Percentiles rank a stretch among this genome's conserved stretches.
These are phyloP conservation scores for Iris pallida DNA, from an alignment of 116 monocot genomes.

Conservation along the genomic window DNA sequence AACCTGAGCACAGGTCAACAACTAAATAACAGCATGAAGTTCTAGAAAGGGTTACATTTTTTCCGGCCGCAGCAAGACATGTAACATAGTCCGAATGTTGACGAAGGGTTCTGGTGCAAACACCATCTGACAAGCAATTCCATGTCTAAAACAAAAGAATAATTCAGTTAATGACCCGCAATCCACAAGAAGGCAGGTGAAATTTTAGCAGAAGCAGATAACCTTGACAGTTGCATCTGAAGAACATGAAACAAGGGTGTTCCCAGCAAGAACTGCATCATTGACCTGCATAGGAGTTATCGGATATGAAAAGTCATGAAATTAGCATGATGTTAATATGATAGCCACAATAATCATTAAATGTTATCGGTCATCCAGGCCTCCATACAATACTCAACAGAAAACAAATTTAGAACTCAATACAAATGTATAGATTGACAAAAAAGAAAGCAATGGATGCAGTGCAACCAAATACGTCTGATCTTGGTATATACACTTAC, in stretches of 20 bases:
- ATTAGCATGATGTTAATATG: too few relatives aligned
- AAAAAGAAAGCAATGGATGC: too few relatives aligned
- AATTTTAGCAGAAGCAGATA: slow-evolving; percentile 4
- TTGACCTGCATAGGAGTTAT: slow-evolving; percentile 58
- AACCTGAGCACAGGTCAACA: too few relatives aligned
- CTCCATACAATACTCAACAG: too few relatives aligned
- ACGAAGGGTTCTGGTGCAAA: slow-evolving; percentile 85
- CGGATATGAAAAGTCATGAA: too few relatives aligned
- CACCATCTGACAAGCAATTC: slow-evolving; percentile 75
- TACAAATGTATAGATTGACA: too few relatives aligned
- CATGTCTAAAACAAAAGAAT: slow-evolving; percentile 43
- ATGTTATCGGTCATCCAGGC: too few relatives aligned
- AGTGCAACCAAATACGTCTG: too few relatives aligned
- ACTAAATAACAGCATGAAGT: not conserved
- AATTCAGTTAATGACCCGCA: not conserved
- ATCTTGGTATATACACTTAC: too few relatives aligned
- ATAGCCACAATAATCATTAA: too few relatives aligned
- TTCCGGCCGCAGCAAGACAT: slow-evolving; percentile 75
- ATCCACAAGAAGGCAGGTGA: not conserved
- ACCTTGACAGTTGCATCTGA: slow-evolving; percentile 97
- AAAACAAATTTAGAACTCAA: too few relatives aligned
- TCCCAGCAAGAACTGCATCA: slow-evolving; percentile 85
- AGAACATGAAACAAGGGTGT: slow-evolving; percentile 87
- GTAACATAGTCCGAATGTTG: slow-evolving; percentile 99
- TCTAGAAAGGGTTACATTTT: slow-evolving; percentile 56